Evolutionary conservation across 768 basidiomycete genomes (phyloP).

Genomic region (Pisolithus sp.): DNA sequence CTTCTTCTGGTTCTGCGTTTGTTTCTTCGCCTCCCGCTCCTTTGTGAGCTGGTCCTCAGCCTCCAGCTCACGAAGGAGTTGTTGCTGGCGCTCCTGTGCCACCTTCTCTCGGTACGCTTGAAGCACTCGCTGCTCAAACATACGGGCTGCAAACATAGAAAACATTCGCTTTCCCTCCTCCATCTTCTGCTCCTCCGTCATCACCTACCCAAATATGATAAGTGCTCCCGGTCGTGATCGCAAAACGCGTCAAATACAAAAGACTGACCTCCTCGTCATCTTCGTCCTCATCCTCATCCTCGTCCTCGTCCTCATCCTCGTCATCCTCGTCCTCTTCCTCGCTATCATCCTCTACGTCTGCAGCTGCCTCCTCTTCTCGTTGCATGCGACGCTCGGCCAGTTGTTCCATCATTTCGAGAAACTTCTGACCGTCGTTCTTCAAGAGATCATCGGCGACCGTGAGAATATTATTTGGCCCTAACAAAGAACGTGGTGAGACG

Average conservation of each 20-base stretch:
- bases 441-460: slow-evolving; percentile 98
- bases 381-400: slow-evolving; percentile 91
- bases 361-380: slow-evolving; percentile 68
- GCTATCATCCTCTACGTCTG: slow-evolving; percentile 56
- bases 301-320: slow-evolving; percentile 59
- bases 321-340: slow-evolving; percentile 56
- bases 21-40: slow-evolving; percentile 88
- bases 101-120: slow-evolving; percentile 96
- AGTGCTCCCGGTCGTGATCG: slow-evolving; percentile 5
- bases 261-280: slow-evolving; percentile 38
- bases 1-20: slow-evolving; percentile 95
- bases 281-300: slow-evolving; percentile 57
- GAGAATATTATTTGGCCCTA: slow-evolving; percentile 87
- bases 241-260: slow-evolving; percentile 1
- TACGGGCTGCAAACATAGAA: slow-evolving; percentile 97
- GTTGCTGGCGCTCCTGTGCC: slow-evolving; percentile 90
- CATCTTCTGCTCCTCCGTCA: slow-evolving; percentile 98
- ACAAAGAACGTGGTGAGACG: slow-evolving; percentile 9
- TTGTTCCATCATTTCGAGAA: slow-evolving; percentile 99
- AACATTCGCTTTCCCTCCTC: slow-evolving; percentile 99
- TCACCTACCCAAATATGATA: slow-evolving; percentile 37
- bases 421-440: slow-evolving; percentile 98
- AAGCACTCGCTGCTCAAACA: slow-evolving; percentile 98
- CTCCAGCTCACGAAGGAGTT: slow-evolving; percentile 89
- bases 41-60: slow-evolving; percentile 86